Evolutionary conservation across 352 stramenopile species (phyloP).

Genomic region (Elongisporangium undulatum): DNA sequence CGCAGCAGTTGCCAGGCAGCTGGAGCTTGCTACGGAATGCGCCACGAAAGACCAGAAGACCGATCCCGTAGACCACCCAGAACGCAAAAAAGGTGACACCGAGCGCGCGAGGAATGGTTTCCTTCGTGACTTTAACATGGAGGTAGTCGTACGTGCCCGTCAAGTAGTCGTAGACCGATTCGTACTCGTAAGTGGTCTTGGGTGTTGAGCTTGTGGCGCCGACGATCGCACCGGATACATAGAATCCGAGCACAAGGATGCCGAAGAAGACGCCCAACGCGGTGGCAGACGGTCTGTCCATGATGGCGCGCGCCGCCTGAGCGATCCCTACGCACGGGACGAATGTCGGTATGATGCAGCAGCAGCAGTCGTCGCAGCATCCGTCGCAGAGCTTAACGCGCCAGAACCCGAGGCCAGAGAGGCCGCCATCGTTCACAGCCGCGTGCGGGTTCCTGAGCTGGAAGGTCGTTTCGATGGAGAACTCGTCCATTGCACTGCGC

Average conservation of each 20-base stretch:
- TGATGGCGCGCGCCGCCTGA: not conserved
- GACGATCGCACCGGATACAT: not conserved
- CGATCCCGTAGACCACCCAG: not conserved
- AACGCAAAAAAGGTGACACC: not conserved
- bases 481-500: too few relatives aligned
- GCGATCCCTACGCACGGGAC: not conserved
- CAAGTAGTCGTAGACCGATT: not conserved
- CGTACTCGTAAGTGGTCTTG: not conserved
- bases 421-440: too few relatives aligned
- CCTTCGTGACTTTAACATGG: not conserved
- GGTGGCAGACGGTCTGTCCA: not conserved
- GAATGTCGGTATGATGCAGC: not conserved
- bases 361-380: not conserved
- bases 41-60: not conserved
- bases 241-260: not conserved
- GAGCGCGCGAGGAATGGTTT: not conserved
- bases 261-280: not conserved
- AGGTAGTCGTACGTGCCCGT: not conserved
- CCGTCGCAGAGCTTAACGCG: not conserved
- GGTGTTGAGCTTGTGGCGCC: not conserved
- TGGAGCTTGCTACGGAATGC: constrained; percentile 5
- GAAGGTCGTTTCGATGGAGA: too few relatives aligned
- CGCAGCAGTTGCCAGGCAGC: constrained; percentile 13
- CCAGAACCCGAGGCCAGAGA: not conserved
- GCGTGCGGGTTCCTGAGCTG: too few relatives aligned